Evolutionary conservation across 2,329 filamentous ascomycete species (phyloP), one percentile per base, ranked within the genome.

Genomic region (Sporothrix phasma): DNA sequence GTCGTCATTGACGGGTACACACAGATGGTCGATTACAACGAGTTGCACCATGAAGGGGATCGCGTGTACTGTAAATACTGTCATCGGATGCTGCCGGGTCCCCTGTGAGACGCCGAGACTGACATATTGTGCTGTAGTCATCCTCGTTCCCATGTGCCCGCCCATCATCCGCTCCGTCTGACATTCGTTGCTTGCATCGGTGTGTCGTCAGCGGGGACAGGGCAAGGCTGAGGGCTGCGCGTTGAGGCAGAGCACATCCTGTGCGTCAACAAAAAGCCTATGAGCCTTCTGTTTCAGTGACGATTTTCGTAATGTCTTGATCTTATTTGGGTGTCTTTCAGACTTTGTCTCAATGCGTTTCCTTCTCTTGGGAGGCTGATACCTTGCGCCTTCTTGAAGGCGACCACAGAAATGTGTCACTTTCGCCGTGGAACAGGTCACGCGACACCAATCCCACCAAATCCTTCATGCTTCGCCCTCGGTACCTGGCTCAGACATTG

Each of bases 81-180:
- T 58, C 54, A 24, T 58, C 54, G 54, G 54, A 29, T 29, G 34
- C 54, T 43, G 22, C 37, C 37, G 15, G 6, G 6, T 11, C 39
- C 37, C 54, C 22, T 58, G 54, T 19, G 29, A 43, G 24, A 58
- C 24, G 37, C 54, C 54, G 54, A 58, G 54, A 31, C 24, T 43
- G 37, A 6, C 19, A n/a, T 26, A 37, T 26, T n/a, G 37, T 29
- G 34, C 7, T 37, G 24, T 60, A 29, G 56, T 34, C 56, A 60
- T 45, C 58, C 29, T 24, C 15, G 13, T 47, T 26, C 41, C 41
- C 43, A 45, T 53, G 47, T 49, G 34, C 45, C 60, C 45, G n/a
- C 41, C 19, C 46, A 62, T 56, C n/a, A 31, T 62, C 22, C 19
- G 51, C 47, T 47, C 60, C 60, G 60, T 62, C 60, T 62, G 60